Percentiles rank a stretch among this genome's conserved stretches.
These are phyloP conservation scores for Gossypium laxum DNA, from an alignment of 441 rosid species.

Conservation along the genomic window DNA sequence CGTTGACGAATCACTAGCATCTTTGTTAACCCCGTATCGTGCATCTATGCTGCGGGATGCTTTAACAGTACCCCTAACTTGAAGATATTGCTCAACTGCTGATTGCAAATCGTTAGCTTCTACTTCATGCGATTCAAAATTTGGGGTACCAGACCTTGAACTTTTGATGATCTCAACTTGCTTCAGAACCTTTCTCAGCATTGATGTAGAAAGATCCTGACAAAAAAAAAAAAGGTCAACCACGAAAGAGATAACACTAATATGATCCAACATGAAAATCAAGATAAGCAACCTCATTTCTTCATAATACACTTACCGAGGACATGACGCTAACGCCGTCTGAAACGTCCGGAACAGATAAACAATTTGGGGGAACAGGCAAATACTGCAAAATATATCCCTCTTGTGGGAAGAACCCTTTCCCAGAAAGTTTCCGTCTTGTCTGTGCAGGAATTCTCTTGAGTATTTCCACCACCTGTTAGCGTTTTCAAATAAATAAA, in stretches of 20 bases:
- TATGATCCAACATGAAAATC: slow-evolving; percentile 13
- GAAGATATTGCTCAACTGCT: slow-evolving; percentile 63
- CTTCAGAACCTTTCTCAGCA: slow-evolving; percentile 72
- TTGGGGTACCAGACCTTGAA: slow-evolving; percentile 75
- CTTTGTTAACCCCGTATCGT: slow-evolving; percentile 49
- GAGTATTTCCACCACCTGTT: slow-evolving; percentile 68
- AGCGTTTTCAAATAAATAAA: slow-evolving; percentile 1
- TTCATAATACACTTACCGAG: slow-evolving; percentile 46
- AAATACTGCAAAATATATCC: slow-evolving; percentile 65
- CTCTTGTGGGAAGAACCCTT: slow-evolving; percentile 87
- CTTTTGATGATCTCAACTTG: slow-evolving; percentile 51
- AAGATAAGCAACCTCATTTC: slow-evolving; percentile 12
- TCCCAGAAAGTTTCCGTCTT: slow-evolving; percentile 57
- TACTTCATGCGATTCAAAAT: slow-evolving; percentile 67
- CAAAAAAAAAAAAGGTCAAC: background rate
- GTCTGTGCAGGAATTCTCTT: slow-evolving; percentile 60
- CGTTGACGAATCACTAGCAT: slow-evolving; percentile 49
- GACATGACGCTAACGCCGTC: slow-evolving; percentile 82
- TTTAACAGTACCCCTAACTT: slow-evolving; percentile 71
- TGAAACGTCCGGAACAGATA: slow-evolving; percentile 78
- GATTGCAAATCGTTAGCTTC: slow-evolving; percentile 67
- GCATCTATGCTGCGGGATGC: slow-evolving; percentile 51
- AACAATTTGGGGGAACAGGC: slow-evolving; percentile 97
- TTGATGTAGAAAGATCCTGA: slow-evolving; percentile 69
- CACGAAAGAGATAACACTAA: slow-evolving; percentile 1